Evolutionary conservation across 179 eudicot genomes (phyloP).

Genomic region (Corrigiola litoralis): DNA sequence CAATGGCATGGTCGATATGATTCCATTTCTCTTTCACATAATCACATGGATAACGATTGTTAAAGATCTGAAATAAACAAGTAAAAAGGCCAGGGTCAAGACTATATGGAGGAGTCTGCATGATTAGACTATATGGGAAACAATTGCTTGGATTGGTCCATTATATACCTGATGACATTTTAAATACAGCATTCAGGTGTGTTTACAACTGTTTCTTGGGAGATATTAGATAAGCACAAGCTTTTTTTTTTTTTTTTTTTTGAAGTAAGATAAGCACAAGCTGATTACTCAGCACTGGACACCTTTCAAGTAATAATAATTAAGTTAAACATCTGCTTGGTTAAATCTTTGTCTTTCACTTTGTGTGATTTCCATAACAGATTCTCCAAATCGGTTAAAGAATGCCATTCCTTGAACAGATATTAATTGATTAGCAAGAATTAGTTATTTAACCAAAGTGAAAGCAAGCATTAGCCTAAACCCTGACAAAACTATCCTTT

Average conservation of each 20-base stretch:
- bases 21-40: background rate
- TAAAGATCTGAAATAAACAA: slow-evolving; percentile 3
- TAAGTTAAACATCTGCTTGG: background rate
- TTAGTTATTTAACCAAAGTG: background rate
- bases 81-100: background rate
- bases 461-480: background rate
- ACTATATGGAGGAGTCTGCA: background rate
- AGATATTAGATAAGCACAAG: background rate
- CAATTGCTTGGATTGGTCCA: background rate
- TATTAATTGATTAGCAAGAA: background rate
- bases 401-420: slow-evolving; percentile 8
- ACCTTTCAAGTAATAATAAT: background rate
- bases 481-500: background rate
- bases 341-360: slow-evolving; percentile 6
- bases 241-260: too few relatives aligned
- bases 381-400: slow-evolving; percentile 16
- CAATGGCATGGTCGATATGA: slow-evolving; percentile 5
- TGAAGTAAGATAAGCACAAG: background rate
- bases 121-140: background rate
- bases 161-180: background rate
- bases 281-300: background rate
- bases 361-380: slow-evolving; percentile 10
- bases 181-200: slow-evolving; percentile 2
- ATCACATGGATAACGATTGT: background rate
- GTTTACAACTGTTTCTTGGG: background rate